Evolutionary conservation across 225 moss, liverwort and hornwort species (phyloP), one percentile per base, ranked within the genome.

Genomic region (Polytrichum formosum): DNA sequence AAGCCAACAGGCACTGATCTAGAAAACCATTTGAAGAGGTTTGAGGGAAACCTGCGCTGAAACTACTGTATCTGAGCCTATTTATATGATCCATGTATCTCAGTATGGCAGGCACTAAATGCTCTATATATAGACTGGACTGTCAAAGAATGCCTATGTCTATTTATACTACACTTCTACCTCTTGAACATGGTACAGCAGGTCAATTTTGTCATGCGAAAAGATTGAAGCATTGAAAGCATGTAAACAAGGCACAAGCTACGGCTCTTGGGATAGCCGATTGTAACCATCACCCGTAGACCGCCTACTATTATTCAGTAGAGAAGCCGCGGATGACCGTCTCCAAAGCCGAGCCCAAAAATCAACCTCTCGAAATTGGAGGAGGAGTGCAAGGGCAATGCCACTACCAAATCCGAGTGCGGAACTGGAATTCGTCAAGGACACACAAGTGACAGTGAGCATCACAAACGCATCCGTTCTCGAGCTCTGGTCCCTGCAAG

Each of bases 401-500:
- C 87, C 87, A 64, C 78, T 78, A 28, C 80, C 87, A 70, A 87
- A 87, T 55, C 87, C 87, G 22, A 87, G 87, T 19, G 87, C 87
- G 5, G 87, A 78, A 56, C 80, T 87, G 53, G 87, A 87, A 69
- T 87, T 87, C 23, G 87, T 87, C 55, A 87, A 72, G 10, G 91
- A 82, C 19, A 88, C 78, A 0, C 88, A 77, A 17, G 94, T 87
- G 62, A 88, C 86, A 13, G 88, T 68, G 2, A 94, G 70, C 90
- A 91, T 90, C 30, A 94, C 82, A 56, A 94, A 90, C 9, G 85
- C 70, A 60, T 94, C 94, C 9, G 73, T 60, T 61, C 91, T 83
- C 6, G 88, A 73, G 33, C 72, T 83, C 53, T 90, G 88, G 73
- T 94, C 94, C 18, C 91, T 78, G 56, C 91, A 94, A 25, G 91